These are phyloP conservation scores for Aulographum hederae DNA, from an alignment of 2,329 filamentous ascomycete genomes.

Conservation along the genomic window DNA sequence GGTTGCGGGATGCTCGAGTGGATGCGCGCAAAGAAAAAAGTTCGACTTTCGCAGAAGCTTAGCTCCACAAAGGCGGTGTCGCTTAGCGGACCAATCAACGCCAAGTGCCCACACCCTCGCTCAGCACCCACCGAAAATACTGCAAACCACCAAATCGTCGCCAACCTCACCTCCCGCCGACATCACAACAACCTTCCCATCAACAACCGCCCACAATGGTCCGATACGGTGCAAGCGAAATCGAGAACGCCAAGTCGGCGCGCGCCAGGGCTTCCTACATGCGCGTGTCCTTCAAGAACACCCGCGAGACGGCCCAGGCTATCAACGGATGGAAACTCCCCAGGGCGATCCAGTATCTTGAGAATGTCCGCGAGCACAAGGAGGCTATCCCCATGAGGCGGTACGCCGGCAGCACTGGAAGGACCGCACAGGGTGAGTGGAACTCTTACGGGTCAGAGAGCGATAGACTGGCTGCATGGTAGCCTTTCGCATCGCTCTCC, in stretches of 20 bases:
- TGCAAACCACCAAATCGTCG: slow-evolving; percentile 1
- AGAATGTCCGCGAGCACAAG: slow-evolving; percentile 93
- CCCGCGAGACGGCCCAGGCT: slow-evolving; percentile 95
- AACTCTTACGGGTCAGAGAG: background rate
- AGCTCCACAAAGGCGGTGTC: no score
- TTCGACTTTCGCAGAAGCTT: no score
- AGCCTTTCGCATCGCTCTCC: no score
- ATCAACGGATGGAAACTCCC: slow-evolving; percentile 98
- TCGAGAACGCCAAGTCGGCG: slow-evolving; percentile 80
- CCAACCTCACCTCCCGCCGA: background rate
- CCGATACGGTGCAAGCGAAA: slow-evolving; percentile 88
- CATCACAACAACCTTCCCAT: background rate
- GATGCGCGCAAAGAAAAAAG: no score
- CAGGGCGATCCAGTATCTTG: slow-evolving; percentile 89
- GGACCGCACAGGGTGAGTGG: slow-evolving; percentile 88
- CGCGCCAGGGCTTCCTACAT: slow-evolving; percentile 97
- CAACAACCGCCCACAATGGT: slow-evolving; percentile 30
- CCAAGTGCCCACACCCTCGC: background rate
- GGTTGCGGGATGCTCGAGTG: no score
- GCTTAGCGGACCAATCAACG: background rate
- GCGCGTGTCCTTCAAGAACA: slow-evolving; percentile 99
- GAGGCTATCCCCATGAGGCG: slow-evolving; percentile 97
- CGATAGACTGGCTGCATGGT: background rate
- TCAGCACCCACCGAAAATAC: background rate
- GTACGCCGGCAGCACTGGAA: slow-evolving; percentile 90